A percentile compares a stretch with the other conserved stretches of the same genome.
Evolutionary conservation across 805 yeast species (phyloP).

Genomic region (Danielia oregonensis): DNA sequence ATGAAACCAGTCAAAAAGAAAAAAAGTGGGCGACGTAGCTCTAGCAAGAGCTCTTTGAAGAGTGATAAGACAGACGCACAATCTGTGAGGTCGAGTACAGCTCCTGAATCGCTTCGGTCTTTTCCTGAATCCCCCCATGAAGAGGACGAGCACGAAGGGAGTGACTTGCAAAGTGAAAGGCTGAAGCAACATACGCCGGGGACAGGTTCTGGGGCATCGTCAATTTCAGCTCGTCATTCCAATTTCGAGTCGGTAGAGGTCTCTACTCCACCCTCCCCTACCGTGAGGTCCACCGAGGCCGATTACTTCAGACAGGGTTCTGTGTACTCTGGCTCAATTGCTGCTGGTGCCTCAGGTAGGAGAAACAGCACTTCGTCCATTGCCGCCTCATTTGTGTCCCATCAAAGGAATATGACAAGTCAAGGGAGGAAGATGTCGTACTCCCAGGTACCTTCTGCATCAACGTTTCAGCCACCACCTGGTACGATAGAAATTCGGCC

Average conservation of each 20-base stretch:
- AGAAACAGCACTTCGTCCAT: too few species aligned
- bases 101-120: too few species aligned
- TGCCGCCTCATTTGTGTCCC: too few species aligned
- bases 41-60: not conserved
- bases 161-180: not conserved
- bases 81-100: not conserved
- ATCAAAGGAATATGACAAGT: too few species aligned
- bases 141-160: not conserved
- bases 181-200: not conserved
- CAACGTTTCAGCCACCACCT: conserved; percentile 1
- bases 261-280: too few species aligned
- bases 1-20: conserved; percentile 18
- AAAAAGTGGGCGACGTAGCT: not conserved
- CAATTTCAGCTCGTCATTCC: too few species aligned
- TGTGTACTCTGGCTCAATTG: too few species aligned
- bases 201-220: not conserved
- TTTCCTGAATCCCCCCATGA: too few species aligned
- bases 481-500: not conserved
- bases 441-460: conserved; percentile 2
- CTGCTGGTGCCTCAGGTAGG: too few species aligned
- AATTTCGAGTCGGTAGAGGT: too few species aligned
- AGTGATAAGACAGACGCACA: not conserved
- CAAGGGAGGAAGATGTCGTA: not conserved
- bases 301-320: too few species aligned
- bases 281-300: too few species aligned